Percentiles rank a stretch among this genome's conserved stretches.
phyloP scores from a whole-genome alignment of 208 protist species.

The Paratrypanosoma confusum region DNA sequence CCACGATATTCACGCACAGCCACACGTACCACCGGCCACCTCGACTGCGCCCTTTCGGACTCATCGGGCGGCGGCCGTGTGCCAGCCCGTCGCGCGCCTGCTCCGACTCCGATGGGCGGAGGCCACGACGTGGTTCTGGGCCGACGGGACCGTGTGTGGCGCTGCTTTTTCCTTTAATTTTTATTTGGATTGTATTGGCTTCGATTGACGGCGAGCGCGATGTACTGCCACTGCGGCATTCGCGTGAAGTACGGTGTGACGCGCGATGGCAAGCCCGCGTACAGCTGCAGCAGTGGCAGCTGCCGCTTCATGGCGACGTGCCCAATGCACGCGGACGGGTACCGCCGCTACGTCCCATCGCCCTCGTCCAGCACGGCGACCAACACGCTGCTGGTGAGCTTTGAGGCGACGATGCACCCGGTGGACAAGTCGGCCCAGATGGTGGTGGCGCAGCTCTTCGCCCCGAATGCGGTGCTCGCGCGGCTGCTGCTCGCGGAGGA shows the following conservation, averaged over 20 bases:
- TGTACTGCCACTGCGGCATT: slow-evolving; percentile 67
- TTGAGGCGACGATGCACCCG: slow-evolving; percentile 62
- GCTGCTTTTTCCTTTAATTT: no score
- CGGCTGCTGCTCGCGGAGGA: slow-evolving; percentile 30
- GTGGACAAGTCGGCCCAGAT: slow-evolving; percentile 9
- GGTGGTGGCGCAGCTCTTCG: slow-evolving; percentile 17
- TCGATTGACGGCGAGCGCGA: no score
- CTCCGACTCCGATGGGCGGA: no score
- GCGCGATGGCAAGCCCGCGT: slow-evolving; percentile 44
- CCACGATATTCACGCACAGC: no score
- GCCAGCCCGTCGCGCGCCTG: no score
- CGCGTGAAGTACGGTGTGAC: slow-evolving; percentile 25
- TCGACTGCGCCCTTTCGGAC: no score
- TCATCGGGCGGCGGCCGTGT: no score
- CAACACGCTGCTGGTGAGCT: slow-evolving; percentile 40
- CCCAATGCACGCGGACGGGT: slow-evolving; percentile 50
- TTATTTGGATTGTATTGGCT: no score
- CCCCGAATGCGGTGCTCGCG: slow-evolving; percentile 8
- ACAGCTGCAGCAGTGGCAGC: slow-evolving; percentile 30
- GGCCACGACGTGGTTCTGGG: no score
- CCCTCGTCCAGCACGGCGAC: slow-evolving; percentile 4
- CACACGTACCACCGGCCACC: no score
- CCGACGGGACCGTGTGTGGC: no score
- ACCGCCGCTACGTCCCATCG: slow-evolving; percentile 35
- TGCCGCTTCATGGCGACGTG: slow-evolving; percentile 54